phyloP scores from a whole-genome alignment of 2,329 filamentous ascomycete species.

The Pseudocercospora vitis region DNA sequence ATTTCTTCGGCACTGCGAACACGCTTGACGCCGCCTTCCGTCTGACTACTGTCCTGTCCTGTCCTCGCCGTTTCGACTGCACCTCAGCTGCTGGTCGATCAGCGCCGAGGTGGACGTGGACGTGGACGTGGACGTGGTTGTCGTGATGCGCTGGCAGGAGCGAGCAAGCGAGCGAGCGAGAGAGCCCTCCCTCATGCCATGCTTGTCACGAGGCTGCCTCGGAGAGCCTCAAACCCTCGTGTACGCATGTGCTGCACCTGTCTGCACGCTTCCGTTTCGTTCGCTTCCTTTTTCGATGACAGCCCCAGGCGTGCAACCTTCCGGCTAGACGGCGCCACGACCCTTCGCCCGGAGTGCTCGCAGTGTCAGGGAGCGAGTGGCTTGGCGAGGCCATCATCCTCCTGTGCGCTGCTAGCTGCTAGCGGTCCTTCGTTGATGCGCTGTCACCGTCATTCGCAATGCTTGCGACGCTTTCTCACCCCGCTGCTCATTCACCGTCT shows the following conservation, averaged over 20 bases:
- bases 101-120: too few species aligned
- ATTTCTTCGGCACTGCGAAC: too few species aligned
- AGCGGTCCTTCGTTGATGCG: neutral
- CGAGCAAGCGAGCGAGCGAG: too few species aligned
- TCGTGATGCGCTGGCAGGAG: neutral
- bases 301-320: constrained; percentile 6
- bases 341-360: neutral
- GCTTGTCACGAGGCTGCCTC: constrained; percentile 12
- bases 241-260: too few species aligned
- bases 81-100: too few species aligned
- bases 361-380: too few species aligned
- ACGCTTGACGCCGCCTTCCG: too few species aligned
- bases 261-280: neutral
- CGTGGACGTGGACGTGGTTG: too few species aligned
- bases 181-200: neutral
- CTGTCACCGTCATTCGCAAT: constrained; percentile 6
- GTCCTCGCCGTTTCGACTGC: too few species aligned
- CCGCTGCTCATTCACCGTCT: neutral
- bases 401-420: neutral
- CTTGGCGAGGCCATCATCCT: neutral
- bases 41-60: too few species aligned
- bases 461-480: neutral
- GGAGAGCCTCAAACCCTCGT: too few species aligned
- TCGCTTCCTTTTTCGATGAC: neutral
- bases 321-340: constrained; percentile 4